Evolutionary conservation across 2,329 filamentous ascomycete genomes (phyloP), one percentile per base, ranked within the genome.

Genomic region (Leptodontidium sp.): DNA sequence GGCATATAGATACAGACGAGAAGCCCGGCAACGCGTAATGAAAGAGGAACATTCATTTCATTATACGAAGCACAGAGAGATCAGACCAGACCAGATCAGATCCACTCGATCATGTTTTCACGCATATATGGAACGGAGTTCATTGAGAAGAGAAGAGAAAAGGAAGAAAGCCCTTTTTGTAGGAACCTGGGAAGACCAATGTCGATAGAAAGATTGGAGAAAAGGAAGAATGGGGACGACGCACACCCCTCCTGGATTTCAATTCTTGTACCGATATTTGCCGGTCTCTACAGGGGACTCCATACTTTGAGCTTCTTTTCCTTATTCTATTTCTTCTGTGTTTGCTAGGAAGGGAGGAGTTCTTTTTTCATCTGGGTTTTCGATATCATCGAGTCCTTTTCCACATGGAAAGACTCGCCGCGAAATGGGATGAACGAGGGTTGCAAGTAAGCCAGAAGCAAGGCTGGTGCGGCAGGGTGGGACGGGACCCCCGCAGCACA

Each of bases 1-100:
- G 96, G 96, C 96, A 99, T 79, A 93, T 97, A 77, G 96, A 99
- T 80, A 99, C 96, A 2, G 89, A 94, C 67, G 96, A 99, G 84
- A 97, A 98, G 85, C 88, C 89, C 43, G 93, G 94, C 43, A 98
- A 98, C 67, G 70, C 68, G 57, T 76, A 74, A 68, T 67, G 63
- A 66, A 61, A 65, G 64, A 59, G 62, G n/a, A 14, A 29, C 8
- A 17, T 45, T n/a, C 38, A 59, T 59, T 59, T 64, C 64, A 66
- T 71, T 72, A 66, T 73, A 71, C 70, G 55, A 62, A 73, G 62
- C 50, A 62, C 67, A 68, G 55, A 49, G 35, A 32, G 52, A 55
- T 38, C 61, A 35, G 32, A n/a, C 12, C 26, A 68, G 32, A n/a
- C n/a, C 26, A 68, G 65, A 69, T 61, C 68, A 71, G 55, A 73